A percentile compares a stretch with the other conserved stretches of the same genome.
Evolutionary conservation across 75 land plant species (phyloP).

Genomic region (Isoetes taiwanensis): DNA sequence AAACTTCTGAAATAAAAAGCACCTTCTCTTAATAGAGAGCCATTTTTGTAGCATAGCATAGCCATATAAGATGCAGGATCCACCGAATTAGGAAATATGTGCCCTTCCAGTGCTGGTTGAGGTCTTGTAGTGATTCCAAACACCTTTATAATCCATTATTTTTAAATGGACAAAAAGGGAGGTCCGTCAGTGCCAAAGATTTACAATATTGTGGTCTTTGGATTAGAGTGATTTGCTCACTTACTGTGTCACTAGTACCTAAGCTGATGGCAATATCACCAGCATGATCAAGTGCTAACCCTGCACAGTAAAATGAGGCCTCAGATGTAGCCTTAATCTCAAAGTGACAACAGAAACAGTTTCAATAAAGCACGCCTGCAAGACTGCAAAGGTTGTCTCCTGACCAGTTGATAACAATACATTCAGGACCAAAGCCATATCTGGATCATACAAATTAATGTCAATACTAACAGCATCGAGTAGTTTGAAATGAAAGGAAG

Average conservation of each 20-base stretch:
- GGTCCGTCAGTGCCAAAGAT: background rate
- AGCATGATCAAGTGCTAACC: constrained; percentile 74
- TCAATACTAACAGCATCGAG: background rate
- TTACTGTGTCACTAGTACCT: constrained; percentile 97
- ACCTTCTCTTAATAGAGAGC: constrained; percentile 95
- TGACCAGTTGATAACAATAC: constrained; percentile 90
- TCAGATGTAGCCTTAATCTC: background rate
- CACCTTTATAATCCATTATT: constrained; percentile 30
- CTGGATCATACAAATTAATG: background rate
- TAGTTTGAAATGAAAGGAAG: background rate
- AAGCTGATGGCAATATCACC: constrained; percentile 97
- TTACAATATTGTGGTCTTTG: too few relatives aligned
- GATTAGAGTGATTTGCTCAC: constrained; percentile 7
- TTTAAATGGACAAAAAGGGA: background rate
- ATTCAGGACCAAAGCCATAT: constrained; percentile 14
- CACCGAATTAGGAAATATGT: constrained; percentile 95
- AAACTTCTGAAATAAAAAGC: background rate
- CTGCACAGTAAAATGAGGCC: constrained; percentile 23
- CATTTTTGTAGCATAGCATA: constrained; percentile 92
- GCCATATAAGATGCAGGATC: constrained; percentile 82
- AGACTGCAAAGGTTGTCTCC: constrained; percentile 97
- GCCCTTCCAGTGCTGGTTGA: constrained; percentile 78
- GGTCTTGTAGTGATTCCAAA: constrained; percentile 79
- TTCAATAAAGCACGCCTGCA: constrained; percentile 43
- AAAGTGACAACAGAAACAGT: background rate